These are phyloP conservation scores for Penicillium soppii DNA, from an alignment of 495 filamentous ascomycete species.

Conservation along the genomic window DNA sequence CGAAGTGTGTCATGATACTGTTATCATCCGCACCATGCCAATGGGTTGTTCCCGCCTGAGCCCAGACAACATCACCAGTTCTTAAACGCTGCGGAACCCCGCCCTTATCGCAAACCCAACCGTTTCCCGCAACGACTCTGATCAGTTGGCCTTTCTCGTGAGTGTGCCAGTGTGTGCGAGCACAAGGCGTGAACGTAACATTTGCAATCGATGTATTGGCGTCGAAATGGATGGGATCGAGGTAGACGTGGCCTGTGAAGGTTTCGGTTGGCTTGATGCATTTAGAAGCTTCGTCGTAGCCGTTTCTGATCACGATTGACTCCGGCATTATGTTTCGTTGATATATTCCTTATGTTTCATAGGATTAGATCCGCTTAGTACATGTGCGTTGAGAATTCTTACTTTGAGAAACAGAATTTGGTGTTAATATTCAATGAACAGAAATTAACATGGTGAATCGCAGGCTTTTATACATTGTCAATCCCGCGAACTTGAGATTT, in stretches of 20 bases:
- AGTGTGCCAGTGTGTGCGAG: slow-evolving; percentile 26
- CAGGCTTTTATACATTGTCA: no score
- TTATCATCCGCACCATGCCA: slow-evolving; percentile 25
- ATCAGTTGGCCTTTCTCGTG: slow-evolving; percentile 24
- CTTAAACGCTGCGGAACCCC: slow-evolving; percentile 10
- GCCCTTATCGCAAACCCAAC: slow-evolving; percentile 26
- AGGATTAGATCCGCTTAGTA: no score
- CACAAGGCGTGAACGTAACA: slow-evolving; percentile 25
- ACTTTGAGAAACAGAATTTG: no score
- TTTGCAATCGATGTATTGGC: slow-evolving; percentile 7
- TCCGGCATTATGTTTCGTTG: slow-evolving; percentile 4
- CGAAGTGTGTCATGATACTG: slow-evolving; percentile 22
- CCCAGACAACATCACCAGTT: slow-evolving; percentile 22
- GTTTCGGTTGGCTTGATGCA: slow-evolving; percentile 15
- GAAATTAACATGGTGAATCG: no score
- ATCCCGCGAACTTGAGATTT: no score
- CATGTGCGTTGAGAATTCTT: no score
- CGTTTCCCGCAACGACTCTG: slow-evolving; percentile 15
- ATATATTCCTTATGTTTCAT: no score
- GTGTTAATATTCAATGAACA: no score
- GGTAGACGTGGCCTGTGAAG: slow-evolving; percentile 24
- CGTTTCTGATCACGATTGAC: slow-evolving; percentile 6
- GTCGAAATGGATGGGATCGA: slow-evolving; percentile 15
- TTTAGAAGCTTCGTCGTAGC: not conserved
- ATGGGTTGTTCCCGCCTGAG: slow-evolving; percentile 22